phyloP scores from a whole-genome alignment of 305 asterid genomes.

The Ruellia speciosa region DNA sequence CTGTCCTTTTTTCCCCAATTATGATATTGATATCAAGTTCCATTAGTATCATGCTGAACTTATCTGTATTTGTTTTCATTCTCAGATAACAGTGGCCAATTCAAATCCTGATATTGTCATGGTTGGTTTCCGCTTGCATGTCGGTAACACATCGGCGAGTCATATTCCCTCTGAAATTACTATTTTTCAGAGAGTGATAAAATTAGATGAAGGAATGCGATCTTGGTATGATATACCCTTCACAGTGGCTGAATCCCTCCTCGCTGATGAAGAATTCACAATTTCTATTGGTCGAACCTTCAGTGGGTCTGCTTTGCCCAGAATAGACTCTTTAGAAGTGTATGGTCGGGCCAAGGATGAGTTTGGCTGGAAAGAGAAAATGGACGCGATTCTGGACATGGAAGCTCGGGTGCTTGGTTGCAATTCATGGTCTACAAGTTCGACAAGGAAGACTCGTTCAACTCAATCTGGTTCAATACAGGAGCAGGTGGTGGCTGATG shows the following conservation, averaged over 20 bases:
- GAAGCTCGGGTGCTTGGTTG: slow-evolving; percentile 80
- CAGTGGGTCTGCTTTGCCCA: slow-evolving; percentile 73
- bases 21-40: background rate
- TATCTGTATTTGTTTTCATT: slow-evolving; percentile 15
- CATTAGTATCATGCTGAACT: background rate
- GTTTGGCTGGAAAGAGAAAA: slow-evolving; percentile 99
- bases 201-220: slow-evolving; percentile 94
- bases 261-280: slow-evolving; percentile 92
- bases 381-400: slow-evolving; percentile 94
- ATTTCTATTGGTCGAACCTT: slow-evolving; percentile 78
- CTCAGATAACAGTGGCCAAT: slow-evolving; percentile 78
- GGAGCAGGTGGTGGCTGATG: slow-evolving; percentile 95
- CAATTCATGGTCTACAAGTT: slow-evolving; percentile 54
- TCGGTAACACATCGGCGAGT: slow-evolving; percentile 81
- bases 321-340: slow-evolving; percentile 90
- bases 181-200: slow-evolving; percentile 77
- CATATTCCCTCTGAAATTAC: slow-evolving; percentile 90
- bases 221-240: slow-evolving; percentile 99
- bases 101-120: slow-evolving; percentile 96
- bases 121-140: slow-evolving; percentile 95
- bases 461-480: slow-evolving; percentile 66
- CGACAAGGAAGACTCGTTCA: slow-evolving; percentile 61
- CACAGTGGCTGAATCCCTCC: slow-evolving; percentile 93
- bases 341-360: slow-evolving; percentile 98
- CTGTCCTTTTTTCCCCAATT: background rate